phyloP scores from a whole-genome alignment of 371 early-diverging fungal species.

The Cokeromyces recurvatus region DNA sequence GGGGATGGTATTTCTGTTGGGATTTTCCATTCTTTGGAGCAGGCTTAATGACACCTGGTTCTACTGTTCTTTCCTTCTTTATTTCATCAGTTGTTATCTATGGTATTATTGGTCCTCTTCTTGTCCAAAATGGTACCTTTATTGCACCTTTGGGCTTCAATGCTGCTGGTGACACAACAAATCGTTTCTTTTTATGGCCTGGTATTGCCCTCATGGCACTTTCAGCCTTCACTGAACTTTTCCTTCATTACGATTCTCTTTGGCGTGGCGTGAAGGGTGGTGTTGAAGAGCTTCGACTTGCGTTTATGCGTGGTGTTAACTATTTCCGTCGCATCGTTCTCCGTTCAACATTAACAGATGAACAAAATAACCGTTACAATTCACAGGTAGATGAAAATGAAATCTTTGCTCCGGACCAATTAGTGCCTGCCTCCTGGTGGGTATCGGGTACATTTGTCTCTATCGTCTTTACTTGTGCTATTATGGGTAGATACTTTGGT shows the following conservation, averaged over 20 bases:
- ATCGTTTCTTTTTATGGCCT: constrained; percentile 66
- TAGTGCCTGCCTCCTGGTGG: constrained; percentile 66
- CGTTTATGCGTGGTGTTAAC: constrained; percentile 5
- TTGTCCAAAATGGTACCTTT: constrained; percentile 40
- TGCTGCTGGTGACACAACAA: constrained; percentile 29
- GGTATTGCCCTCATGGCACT: constrained; percentile 72
- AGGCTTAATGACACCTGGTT: constrained; percentile 61
- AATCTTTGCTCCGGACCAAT: constrained; percentile 31
- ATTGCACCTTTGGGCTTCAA: constrained; percentile 32
- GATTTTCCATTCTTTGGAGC: constrained; percentile 69
- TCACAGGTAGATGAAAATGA: constrained; percentile 23
- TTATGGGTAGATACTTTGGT: constrained; percentile 54
- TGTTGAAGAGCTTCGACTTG: constrained; percentile 3
- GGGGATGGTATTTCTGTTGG: constrained; percentile 55
- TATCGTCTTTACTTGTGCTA: constrained; percentile 55
- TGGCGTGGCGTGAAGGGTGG: constrained; percentile 54
- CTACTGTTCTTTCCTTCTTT: constrained; percentile 57
- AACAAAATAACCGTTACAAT: constrained; percentile 1
- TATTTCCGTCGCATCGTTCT: constrained; percentile 10
- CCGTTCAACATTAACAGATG: neutral
- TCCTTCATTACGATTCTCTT: constrained; percentile 50
- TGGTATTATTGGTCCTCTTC: constrained; percentile 45
- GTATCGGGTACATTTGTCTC: constrained; percentile 48
- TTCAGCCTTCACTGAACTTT: constrained; percentile 61
- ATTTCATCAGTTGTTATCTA: constrained; percentile 51